These are phyloP conservation scores for Cryptococcus deneoformans DNA, from an alignment of 1,284 basidiomycete species.

Conservation along the genomic window DNA sequence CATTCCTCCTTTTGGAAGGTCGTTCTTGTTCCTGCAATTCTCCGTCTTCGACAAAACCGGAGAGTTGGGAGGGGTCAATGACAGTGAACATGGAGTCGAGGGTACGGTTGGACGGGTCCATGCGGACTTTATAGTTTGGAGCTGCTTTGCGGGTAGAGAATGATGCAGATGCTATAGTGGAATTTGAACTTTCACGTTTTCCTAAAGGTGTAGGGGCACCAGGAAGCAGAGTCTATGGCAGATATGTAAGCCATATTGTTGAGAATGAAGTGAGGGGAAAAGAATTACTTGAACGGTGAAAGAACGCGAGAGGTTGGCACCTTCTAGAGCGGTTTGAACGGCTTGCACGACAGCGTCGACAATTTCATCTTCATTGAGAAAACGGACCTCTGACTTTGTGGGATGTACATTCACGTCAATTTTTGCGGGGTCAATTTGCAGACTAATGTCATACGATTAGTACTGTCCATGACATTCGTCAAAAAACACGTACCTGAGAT, in stretches of 20 bases:
- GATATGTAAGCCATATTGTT: neutral
- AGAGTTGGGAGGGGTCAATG: slow-evolving; percentile 32
- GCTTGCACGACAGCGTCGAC: slow-evolving; percentile 74
- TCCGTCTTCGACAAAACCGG: slow-evolving; percentile 13
- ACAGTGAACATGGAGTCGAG: slow-evolving; percentile 84
- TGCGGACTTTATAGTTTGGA: slow-evolving; percentile 90
- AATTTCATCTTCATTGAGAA: slow-evolving; percentile 88
- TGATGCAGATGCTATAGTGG: neutral
- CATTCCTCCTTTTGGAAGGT: slow-evolving; percentile 11
- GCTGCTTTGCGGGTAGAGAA: slow-evolving; percentile 40
- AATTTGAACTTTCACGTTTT: slow-evolving; percentile 9
- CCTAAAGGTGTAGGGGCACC: slow-evolving; percentile 24
- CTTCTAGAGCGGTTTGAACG: slow-evolving; percentile 65
- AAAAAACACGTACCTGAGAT: slow-evolving; percentile 64
- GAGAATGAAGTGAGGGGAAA: neutral
- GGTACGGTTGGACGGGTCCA: slow-evolving; percentile 80
- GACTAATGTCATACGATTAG: slow-evolving; percentile 49
- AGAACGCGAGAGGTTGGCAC: slow-evolving; percentile 62
- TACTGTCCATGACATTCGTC: neutral
- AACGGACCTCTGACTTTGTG: slow-evolving; percentile 95
- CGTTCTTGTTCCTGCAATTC: slow-evolving; percentile 19
- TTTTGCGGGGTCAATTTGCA: slow-evolving; percentile 78
- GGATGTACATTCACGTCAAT: slow-evolving; percentile 99
- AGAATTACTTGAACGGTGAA: slow-evolving; percentile 76
- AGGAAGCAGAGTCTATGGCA: slow-evolving; percentile 47